These are phyloP conservation scores for Forsythia viridissima DNA, from an alignment of 257 asterid genomes.

Conservation along the genomic window DNA sequence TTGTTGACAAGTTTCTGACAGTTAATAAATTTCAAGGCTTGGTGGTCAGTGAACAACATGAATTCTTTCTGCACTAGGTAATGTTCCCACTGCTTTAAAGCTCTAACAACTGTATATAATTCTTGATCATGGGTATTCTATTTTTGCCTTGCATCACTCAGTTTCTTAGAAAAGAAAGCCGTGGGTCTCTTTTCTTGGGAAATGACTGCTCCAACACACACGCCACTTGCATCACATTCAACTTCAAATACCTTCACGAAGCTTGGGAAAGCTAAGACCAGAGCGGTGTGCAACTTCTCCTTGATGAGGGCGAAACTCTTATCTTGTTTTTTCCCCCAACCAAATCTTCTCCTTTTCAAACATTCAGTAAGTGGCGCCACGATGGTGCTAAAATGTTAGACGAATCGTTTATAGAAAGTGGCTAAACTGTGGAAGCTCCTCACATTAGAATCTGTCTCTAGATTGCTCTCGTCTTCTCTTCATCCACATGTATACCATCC, in stretches of 20 bases:
- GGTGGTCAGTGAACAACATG: background rate
- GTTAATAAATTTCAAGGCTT: background rate
- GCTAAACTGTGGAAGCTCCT: background rate
- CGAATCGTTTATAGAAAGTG: background rate
- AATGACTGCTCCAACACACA: background rate
- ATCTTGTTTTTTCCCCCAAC: background rate
- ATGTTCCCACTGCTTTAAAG: background rate
- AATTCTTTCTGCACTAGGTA: background rate
- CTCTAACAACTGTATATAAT: background rate
- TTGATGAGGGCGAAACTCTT: background rate
- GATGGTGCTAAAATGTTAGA: background rate
- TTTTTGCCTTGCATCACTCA: background rate
- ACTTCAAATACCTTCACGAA: background rate
- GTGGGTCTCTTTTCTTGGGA: background rate
- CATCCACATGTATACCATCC: too few relatives aligned
- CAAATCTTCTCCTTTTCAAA: too few relatives aligned
- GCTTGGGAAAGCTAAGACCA: background rate
- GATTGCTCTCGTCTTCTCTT: too few relatives aligned
- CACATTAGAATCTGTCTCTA: too few relatives aligned
- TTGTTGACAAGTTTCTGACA: background rate
- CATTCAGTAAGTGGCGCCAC: background rate
- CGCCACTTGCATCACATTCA: background rate
- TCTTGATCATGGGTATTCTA: background rate
- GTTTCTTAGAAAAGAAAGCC: background rate
- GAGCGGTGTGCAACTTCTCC: background rate